phyloP scores from a whole-genome alignment of 163 green algal genomes.

The Chloromonas sp. region DNA sequence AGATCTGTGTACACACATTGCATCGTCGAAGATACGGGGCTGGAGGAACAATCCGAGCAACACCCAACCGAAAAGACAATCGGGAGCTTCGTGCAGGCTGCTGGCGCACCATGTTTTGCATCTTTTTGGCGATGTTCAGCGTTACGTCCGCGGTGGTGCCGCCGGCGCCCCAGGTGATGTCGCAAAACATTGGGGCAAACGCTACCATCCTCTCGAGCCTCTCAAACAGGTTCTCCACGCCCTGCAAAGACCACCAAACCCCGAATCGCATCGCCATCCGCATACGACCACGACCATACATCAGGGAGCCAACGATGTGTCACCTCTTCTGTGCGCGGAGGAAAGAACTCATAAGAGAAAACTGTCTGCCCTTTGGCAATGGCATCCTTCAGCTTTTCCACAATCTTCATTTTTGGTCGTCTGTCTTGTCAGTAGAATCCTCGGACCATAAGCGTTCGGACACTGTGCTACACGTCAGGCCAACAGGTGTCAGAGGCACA shows the following conservation, averaged over 20 bases:
- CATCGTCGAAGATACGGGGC: background rate
- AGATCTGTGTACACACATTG: conserved; percentile 34
- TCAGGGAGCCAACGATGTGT: background rate
- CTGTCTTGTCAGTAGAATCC: too few relatives aligned
- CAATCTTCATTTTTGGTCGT: conserved; percentile 43
- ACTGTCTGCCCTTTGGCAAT: conserved; percentile 84
- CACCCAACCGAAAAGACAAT: too few relatives aligned
- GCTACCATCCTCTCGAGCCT: conserved; percentile 84
- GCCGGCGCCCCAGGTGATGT: conserved; percentile 97
- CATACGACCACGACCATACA: background rate
- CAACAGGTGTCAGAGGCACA: too few relatives aligned
- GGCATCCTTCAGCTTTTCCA: conserved; percentile 59
- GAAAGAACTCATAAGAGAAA: conserved; percentile 97
- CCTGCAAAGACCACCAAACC: conserved; percentile 36
- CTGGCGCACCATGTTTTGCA: conserved; percentile 84
- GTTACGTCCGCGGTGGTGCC: conserved; percentile 92
- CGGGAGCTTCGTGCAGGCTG: too few relatives aligned
- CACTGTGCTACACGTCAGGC: too few relatives aligned
- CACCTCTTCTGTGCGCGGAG: conserved; percentile 87
- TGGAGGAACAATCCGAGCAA: too few relatives aligned
- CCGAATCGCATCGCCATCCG: background rate
- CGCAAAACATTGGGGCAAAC: conserved; percentile 84
- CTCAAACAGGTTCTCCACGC: conserved; percentile 90
- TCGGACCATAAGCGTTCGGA: too few relatives aligned
- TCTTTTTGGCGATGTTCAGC: conserved; percentile 86